These are phyloP conservation scores for Drechslerella coelobrocha DNA, from an alignment of 2,329 filamentous ascomycete species.

Conservation along the genomic window DNA sequence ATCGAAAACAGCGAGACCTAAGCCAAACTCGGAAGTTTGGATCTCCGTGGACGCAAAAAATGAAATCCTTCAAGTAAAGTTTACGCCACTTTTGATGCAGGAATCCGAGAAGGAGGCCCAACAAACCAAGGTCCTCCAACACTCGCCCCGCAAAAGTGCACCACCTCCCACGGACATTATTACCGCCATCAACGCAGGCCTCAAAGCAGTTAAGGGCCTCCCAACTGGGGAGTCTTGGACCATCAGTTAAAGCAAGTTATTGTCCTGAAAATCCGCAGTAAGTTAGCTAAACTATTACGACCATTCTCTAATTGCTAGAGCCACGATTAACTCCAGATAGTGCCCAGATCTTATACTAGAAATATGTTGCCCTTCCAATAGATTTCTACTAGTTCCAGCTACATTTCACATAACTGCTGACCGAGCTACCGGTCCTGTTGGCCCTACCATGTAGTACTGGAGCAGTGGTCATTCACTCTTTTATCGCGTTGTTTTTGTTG, in stretches of 20 bases:
- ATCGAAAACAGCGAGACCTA: background rate
- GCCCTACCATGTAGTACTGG: too few relatives aligned
- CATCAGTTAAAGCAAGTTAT: background rate
- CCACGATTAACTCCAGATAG: too few relatives aligned
- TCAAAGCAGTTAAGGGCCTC: background rate
- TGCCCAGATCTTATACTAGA: too few relatives aligned
- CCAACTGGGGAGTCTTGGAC: background rate
- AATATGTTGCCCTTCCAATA: too few relatives aligned
- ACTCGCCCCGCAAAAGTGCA: too few relatives aligned
- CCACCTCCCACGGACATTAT: background rate
- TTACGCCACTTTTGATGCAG: conserved; percentile 1
- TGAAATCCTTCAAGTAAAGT: conserved; percentile 14
- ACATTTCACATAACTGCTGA: too few relatives aligned
- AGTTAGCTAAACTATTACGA: too few relatives aligned
- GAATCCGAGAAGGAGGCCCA: background rate
- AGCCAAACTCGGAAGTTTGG: conserved; percentile 10
- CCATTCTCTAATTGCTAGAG: too few relatives aligned
- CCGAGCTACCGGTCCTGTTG: too few relatives aligned
- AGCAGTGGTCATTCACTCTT: background rate
- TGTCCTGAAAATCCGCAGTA: background rate
- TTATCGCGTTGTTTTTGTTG: background rate
- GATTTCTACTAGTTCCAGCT: too few relatives aligned
- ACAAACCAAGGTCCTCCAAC: too few relatives aligned
- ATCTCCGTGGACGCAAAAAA: conserved; percentile 14
- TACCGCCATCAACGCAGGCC: background rate